A percentile compares a stretch with the other conserved stretches of the same genome.
Conservation (phyloP, 768 basidiomycete genomes). For the Mrakia gelida region DNA sequence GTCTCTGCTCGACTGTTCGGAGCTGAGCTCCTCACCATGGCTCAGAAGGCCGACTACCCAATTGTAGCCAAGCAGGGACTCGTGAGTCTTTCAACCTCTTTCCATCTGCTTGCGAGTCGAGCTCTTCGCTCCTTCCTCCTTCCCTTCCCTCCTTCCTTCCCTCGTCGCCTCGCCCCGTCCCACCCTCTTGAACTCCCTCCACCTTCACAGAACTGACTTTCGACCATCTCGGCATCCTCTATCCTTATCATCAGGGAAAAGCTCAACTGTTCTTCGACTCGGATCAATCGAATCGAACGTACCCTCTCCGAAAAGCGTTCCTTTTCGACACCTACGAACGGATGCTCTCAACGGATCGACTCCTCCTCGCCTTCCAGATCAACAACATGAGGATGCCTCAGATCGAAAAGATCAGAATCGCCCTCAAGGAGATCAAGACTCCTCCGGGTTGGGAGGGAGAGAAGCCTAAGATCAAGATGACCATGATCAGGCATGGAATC, state of each 20-base stretch:
- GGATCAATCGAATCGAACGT: conserved; percentile 5
- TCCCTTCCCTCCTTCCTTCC: neutral
- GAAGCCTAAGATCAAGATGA: conserved; percentile 1
- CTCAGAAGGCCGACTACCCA: conserved; percentile 5
- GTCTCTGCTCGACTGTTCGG: conserved; percentile 11
- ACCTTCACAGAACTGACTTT: neutral
- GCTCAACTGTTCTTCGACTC: conserved; percentile 14
- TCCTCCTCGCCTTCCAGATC: conserved; percentile 29
- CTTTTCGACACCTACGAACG: conserved; percentile 21
- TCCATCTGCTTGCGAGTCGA: neutral
- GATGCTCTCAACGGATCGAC: conserved; percentile 1
- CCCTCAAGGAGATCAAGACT: neutral
- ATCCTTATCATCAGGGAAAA: conserved; percentile 5
- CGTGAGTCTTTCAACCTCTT: conserved; percentile 11
- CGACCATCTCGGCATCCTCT: neutral
- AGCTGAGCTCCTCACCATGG: conserved; percentile 25
- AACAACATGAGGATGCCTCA: conserved; percentile 21
- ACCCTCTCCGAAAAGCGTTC: conserved; percentile 22
- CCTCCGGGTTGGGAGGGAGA: conserved; percentile 10
- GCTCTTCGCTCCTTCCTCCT: neutral
- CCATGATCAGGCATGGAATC: conserved; percentile 19
- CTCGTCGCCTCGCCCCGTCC: neutral
- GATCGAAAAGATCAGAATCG: neutral
- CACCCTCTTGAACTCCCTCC: neutral
- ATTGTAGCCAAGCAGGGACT: conserved; percentile 18